Evolutionary conservation across 148 eudicot species (phyloP).

Genomic region (Mesembryanthemum crystallinum): DNA sequence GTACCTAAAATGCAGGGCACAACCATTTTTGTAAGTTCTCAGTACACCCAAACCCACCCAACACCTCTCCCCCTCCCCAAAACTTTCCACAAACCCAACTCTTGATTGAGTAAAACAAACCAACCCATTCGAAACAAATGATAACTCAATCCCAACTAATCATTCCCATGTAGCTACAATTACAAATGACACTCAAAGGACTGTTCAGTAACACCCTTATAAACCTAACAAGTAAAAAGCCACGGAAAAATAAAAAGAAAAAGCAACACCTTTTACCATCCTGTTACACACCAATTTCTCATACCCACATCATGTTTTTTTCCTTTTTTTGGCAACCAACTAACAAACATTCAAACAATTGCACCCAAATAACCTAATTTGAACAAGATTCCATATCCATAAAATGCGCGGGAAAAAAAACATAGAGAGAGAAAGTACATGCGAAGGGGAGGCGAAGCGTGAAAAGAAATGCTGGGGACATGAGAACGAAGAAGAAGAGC

Average conservation of each 20-base stretch:
- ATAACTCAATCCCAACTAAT: background rate
- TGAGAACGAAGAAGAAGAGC: conserved; percentile 32
- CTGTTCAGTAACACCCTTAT: too few relatives aligned
- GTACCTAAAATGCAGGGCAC: background rate
- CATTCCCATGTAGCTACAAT: background rate
- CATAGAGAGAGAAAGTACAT: conserved; percentile 27
- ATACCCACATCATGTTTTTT: too few relatives aligned
- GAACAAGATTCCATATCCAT: background rate
- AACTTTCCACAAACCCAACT: too few relatives aligned
- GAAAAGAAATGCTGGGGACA: conserved; percentile 14
- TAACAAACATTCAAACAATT: background rate
- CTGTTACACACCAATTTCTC: background rate
- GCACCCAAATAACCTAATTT: background rate
- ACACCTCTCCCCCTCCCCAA: background rate
- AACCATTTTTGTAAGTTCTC: background rate
- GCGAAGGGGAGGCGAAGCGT: conserved; percentile 18
- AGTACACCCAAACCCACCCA: background rate
- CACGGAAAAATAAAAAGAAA: background rate
- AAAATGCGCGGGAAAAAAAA: background rate
- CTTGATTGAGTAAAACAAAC: background rate
- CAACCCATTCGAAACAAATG: background rate
- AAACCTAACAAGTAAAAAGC: too few relatives aligned
- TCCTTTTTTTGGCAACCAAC: background rate
- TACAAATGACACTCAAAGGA: background rate
- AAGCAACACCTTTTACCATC: background rate